Conservation (phyloP, 1,284 basidiomycete species). For the Cutaneotrichosporon sp. region DNA sequence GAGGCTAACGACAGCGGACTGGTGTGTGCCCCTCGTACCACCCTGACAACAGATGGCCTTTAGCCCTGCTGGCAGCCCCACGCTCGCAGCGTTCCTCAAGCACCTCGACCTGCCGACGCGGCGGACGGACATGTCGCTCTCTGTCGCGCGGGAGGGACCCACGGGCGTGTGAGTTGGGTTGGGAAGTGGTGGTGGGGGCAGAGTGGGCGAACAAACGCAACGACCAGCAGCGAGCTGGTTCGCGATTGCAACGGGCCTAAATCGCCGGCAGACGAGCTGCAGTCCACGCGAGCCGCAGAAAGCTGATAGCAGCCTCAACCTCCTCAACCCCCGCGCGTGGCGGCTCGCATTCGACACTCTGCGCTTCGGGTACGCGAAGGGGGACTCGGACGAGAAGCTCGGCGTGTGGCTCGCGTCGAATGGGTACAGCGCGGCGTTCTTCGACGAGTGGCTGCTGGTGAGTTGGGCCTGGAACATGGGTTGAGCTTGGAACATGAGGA, state of each 20-base stretch:
- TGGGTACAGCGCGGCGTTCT: conserved; percentile 68
- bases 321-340: conserved; percentile 70
- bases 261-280: too few species aligned
- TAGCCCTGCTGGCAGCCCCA: conserved; percentile 77
- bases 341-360: conserved; percentile 74
- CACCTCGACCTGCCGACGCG: conserved; percentile 59
- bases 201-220: too few species aligned
- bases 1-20: conserved; percentile 36
- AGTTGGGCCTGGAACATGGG: too few species aligned
- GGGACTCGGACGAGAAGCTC: conserved; percentile 60
- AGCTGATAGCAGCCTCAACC: conserved; percentile 57
- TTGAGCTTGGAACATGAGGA: too few species aligned
- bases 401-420: conserved; percentile 69
- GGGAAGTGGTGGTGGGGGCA: too few species aligned
- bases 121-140: conserved; percentile 76
- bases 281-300: too few species aligned
- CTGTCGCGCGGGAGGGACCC: conserved; percentile 63
- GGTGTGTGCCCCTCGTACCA: conserved; percentile 40
- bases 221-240: too few species aligned
- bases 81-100: conserved; percentile 72
- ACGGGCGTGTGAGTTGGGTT: not conserved
- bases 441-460: conserved; percentile 77
- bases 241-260: too few species aligned
- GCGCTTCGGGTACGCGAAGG: conserved; percentile 63
- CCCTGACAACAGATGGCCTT: conserved; percentile 65